Evolutionary conservation across 169 alveolate genomes (phyloP).

Genomic region (Cryptosporidium canis): DNA sequence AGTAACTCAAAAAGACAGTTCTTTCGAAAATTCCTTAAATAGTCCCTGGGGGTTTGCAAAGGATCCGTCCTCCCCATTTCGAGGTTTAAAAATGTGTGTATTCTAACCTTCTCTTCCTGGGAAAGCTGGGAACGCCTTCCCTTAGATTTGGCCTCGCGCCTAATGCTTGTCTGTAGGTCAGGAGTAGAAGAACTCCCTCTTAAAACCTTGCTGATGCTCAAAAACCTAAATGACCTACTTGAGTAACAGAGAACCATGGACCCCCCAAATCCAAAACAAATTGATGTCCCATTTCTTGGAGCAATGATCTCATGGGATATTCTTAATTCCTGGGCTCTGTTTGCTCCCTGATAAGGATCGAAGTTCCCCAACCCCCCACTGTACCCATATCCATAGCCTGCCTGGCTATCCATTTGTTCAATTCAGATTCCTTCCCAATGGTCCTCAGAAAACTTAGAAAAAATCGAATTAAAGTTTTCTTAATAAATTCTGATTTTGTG

Average conservation of each 20-base stretch:
- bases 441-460: not conserved
- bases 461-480: not conserved
- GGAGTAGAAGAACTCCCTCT: not conserved
- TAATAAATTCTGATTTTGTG: not conserved
- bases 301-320: not conserved
- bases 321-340: not conserved
- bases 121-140: not conserved
- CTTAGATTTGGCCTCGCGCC: not conserved
- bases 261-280: conserved; percentile 57
- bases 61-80: not conserved
- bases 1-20: conserved; percentile 37
- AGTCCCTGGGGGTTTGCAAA: not conserved
- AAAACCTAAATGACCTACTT: not conserved
- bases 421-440: not conserved
- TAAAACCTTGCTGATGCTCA: not conserved
- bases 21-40: not conserved
- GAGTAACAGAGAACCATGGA: not conserved
- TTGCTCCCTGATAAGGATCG: not conserved
- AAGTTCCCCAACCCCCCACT: not conserved
- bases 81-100: not conserved
- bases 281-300: conserved; percentile 28
- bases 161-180: not conserved
- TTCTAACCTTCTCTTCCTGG: not conserved
- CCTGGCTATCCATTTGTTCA: not conserved
- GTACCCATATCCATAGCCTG: not conserved